Conservation (phyloP, 352 stramenopile genomes). For the Phytophthora cactorum region DNA sequence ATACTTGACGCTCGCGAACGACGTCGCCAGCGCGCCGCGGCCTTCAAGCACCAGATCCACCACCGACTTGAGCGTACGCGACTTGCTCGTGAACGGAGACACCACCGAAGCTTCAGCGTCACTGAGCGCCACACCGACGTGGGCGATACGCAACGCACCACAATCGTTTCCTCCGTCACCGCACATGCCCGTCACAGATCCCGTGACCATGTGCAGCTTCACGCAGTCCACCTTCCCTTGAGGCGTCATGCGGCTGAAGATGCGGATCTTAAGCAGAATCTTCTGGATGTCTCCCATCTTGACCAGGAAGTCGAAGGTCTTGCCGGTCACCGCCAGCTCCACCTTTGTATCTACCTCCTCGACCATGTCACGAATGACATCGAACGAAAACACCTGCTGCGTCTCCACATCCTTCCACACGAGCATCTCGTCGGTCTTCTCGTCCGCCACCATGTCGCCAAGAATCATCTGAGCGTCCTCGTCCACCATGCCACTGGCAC, state of each 20-base stretch:
- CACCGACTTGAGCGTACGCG: slow-evolving; percentile 75
- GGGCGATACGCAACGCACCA: slow-evolving; percentile 89
- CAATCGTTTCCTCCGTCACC: slow-evolving; percentile 92
- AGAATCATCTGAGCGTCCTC: slow-evolving; percentile 57
- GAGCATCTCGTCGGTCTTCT: slow-evolving; percentile 38
- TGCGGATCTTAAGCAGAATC: slow-evolving; percentile 71
- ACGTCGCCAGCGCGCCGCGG: slow-evolving; percentile 80
- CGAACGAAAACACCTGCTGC: slow-evolving; percentile 50
- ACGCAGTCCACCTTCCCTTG: slow-evolving; percentile 78
- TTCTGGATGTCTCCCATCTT: slow-evolving; percentile 66
- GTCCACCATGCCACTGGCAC: slow-evolving; percentile 67
- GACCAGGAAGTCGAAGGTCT: slow-evolving; percentile 73
- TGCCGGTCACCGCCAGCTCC: slow-evolving; percentile 75
- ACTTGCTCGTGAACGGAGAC: slow-evolving; percentile 90
- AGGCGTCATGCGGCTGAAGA: slow-evolving; percentile 85
- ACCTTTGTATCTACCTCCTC: slow-evolving; percentile 41
- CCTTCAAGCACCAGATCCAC: slow-evolving; percentile 85
- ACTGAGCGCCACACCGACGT: slow-evolving; percentile 91
- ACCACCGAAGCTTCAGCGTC: slow-evolving; percentile 90
- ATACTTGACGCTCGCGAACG: slow-evolving; percentile 87
- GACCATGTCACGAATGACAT: slow-evolving; percentile 55
- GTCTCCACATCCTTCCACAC: slow-evolving; percentile 78
- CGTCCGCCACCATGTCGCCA: slow-evolving; percentile 60
- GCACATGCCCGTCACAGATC: slow-evolving; percentile 82
- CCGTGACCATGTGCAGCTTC: slow-evolving; percentile 65